A percentile compares a stretch with the other conserved stretches of the same genome.
Conservation (phyloP, 495 filamentous ascomycete species). For the Aspergillus bridgeri region DNA sequence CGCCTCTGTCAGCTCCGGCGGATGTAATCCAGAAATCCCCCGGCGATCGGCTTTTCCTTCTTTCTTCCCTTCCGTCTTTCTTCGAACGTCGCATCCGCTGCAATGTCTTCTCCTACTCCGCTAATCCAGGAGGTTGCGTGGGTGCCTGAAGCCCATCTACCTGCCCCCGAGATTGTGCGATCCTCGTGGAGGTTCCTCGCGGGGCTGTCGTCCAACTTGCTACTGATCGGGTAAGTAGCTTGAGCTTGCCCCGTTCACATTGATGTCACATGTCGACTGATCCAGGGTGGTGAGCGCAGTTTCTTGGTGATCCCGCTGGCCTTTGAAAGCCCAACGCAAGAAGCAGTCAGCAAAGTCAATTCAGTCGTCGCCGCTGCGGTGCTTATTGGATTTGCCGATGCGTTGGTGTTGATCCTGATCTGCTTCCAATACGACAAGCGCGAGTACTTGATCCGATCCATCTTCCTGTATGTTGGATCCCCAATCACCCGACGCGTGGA, state of each 20-base stretch:
- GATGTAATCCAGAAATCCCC: neutral
- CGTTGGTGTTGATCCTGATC: constrained; percentile 22
- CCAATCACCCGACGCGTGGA: neutral
- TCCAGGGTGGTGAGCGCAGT: constrained; percentile 9
- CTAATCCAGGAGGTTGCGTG: constrained; percentile 1
- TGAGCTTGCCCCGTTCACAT: neutral
- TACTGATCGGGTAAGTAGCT: constrained; percentile 26
- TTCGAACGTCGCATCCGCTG: neutral
- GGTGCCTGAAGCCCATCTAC: constrained; percentile 2
- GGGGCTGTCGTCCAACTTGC: constrained; percentile 16
- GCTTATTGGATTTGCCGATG: constrained; percentile 26
- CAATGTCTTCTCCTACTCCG: constrained; percentile 4
- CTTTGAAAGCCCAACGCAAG: constrained; percentile 14
- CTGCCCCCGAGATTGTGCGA: neutral
- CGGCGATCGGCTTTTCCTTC: neutral
- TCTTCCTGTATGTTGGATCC: constrained; percentile 25
- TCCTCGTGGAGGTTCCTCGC: constrained; percentile 18
- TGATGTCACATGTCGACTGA: constrained; percentile 1
- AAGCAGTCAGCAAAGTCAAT: constrained; percentile 16
- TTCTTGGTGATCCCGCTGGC: constrained; percentile 31
- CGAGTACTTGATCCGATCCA: constrained; percentile 25
- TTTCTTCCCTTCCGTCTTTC: neutral
- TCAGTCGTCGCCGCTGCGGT: constrained; percentile 19
- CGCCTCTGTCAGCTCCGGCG: neutral
- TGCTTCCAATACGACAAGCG: constrained; percentile 21